Percentiles rank a stretch among this genome's conserved stretches.
These are phyloP conservation scores for Geotrichum fermentans DNA, from an alignment of 1,139 yeast species.

Conservation along the genomic window DNA sequence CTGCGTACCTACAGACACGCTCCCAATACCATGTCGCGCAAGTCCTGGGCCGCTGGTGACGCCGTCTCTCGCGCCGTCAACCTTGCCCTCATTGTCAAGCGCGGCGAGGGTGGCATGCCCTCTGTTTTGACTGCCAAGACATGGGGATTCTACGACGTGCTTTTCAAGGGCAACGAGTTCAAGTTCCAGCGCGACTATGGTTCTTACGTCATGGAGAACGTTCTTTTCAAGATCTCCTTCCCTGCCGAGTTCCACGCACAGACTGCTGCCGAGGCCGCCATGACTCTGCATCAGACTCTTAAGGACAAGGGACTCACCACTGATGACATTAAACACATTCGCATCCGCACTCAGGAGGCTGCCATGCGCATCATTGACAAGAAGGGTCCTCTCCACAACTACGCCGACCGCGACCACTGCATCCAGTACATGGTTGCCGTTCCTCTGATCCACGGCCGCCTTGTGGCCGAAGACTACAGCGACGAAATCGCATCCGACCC, in stretches of 20 bases:
- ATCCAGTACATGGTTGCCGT: slow-evolving; percentile 58
- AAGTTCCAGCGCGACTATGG: slow-evolving; percentile 51
- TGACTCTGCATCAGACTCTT: slow-evolving; percentile 43
- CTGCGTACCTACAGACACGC: slow-evolving; percentile 58
- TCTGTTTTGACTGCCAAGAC: slow-evolving; percentile 52
- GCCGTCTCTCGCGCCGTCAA: slow-evolving; percentile 58
- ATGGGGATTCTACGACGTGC: slow-evolving; percentile 60
- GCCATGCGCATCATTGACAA: slow-evolving; percentile 56
- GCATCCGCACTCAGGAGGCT: slow-evolving; percentile 56
- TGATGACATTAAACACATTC: slow-evolving; percentile 47
- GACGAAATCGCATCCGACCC: slow-evolving; percentile 51
- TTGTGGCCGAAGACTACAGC: slow-evolving; percentile 54
- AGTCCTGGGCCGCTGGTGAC: slow-evolving; percentile 66
- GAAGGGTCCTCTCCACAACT: slow-evolving; percentile 54
- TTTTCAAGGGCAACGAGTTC: slow-evolving; percentile 50
- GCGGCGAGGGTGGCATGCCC: slow-evolving; percentile 55
- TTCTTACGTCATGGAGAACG: slow-evolving; percentile 60
- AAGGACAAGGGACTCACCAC: slow-evolving; percentile 42
- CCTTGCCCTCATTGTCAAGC: slow-evolving; percentile 48
- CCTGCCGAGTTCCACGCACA: slow-evolving; percentile 65
- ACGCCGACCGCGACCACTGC: slow-evolving; percentile 61
- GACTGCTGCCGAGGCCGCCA: slow-evolving; percentile 59
- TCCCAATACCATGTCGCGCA: slow-evolving; percentile 58
- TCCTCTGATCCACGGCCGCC: slow-evolving; percentile 50
- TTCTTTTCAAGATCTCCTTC: slow-evolving; percentile 54